Base-by-base conservation (phyloP, 1,284 basidiomycete genomes). In the Rhodotorula sp. region DNA sequence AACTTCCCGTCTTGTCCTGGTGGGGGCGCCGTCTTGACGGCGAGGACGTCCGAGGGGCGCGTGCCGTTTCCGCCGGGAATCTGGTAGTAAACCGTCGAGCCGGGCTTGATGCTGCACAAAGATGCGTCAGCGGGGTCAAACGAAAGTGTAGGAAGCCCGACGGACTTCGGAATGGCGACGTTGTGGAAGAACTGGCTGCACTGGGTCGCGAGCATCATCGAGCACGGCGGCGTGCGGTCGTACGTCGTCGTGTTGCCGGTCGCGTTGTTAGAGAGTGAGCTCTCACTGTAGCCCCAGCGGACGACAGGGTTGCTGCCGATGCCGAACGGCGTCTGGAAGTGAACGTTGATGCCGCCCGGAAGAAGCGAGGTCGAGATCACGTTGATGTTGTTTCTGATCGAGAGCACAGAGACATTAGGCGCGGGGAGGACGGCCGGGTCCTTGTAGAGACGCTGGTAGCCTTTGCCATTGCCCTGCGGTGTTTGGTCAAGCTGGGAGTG, bases 41-140 rank as follows among this genome's bases (percentile, higher is more conserved):
- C 62, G 24, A 76, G 64, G 20, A 76, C 69, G 24, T 73, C 62
- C 11, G 74, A 76, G 19, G 74, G 65, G 17, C 65, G 67, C 4
- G 77, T 78, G 58, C 77, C 77, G 67, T 78, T 78, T 17, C 77
- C 77, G 22, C 77, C 77, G 7, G 76, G 77, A 48, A 78, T 77
- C 64, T 72, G 71, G 71, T 78, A 78, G 60, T 69, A 78, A 67
- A 77, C 76, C 30, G 56, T 70, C 54, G 54, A 67, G 47, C 68
- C 76, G 0, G 76, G 65, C 60, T 75, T 34, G 36, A 56, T 19
- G 34, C 55, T 56, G 36, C 34, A 6, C 15, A 10, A 13, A 10
- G 11, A 51, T 15, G 17, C 13, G n/a, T 13, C 1, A 51, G 24
- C 27, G 24, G 6, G 20, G 24, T 13, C 22, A 8, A n/a, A 1